Conservation (phyloP, 495 filamentous ascomycete genomes). For the Evansstolkia leycettana region DNA sequence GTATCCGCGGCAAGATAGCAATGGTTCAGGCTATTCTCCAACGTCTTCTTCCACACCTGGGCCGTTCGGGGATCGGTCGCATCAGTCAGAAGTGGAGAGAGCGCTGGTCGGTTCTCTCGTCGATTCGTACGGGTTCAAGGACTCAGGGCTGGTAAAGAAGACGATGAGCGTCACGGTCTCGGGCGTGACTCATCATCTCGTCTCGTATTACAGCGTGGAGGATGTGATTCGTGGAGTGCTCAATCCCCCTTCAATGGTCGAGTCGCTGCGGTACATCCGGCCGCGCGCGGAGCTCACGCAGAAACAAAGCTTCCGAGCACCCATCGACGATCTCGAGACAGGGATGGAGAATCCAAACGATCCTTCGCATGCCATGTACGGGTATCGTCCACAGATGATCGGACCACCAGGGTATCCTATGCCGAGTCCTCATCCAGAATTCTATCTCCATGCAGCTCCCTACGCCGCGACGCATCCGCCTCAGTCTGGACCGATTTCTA, state of each 20-base stretch:
- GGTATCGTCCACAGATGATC: constrained; percentile 30
- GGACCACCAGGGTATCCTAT: constrained; percentile 25
- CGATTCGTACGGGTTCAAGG: constrained; percentile 81
- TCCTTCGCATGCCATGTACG: constrained; percentile 25
- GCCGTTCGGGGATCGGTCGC: constrained; percentile 26
- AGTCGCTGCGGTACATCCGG: constrained; percentile 38
- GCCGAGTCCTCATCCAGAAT: constrained; percentile 22
- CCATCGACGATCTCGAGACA: constrained; percentile 47
- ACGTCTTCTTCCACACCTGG: constrained; percentile 19
- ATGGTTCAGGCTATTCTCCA: constrained; percentile 31
- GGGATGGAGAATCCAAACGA: constrained; percentile 28
- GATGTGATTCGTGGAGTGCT: constrained; percentile 55
- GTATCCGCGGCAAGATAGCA: constrained; percentile 37
- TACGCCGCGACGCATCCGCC: constrained; percentile 28
- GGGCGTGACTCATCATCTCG: constrained; percentile 64
- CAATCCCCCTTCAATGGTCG: constrained; percentile 47
- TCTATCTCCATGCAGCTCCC: constrained; percentile 24
- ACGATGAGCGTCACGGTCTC: constrained; percentile 68
- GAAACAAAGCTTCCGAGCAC: constrained; percentile 58
- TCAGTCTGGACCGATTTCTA: constrained; percentile 20
- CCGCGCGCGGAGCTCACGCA: constrained; percentile 48
- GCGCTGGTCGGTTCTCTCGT: constrained; percentile 68
- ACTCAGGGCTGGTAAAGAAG: constrained; percentile 78
- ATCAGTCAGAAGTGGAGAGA: constrained; percentile 47
- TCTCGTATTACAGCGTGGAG: constrained; percentile 76